Base-by-base conservation (phyloP, 805 yeast species). In the Wickerhamomyces tratensis region DNA sequence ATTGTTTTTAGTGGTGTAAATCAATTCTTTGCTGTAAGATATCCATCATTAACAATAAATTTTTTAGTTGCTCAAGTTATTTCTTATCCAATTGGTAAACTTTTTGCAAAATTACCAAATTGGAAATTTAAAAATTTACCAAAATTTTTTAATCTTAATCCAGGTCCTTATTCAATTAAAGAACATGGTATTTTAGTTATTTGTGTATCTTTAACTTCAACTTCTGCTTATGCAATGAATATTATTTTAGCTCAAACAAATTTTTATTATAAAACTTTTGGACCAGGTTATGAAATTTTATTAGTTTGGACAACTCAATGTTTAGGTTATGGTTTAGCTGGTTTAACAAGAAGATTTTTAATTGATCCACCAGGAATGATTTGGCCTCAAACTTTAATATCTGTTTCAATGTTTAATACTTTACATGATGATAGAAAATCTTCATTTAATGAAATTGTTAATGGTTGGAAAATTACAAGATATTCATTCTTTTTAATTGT, bases 321-420 rank as follows among this genome's bases (percentile, higher is more conserved):
- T 58, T 62, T 80, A 47, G 86, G 86, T 26, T 78, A 78, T 51
- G 82, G 83, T 39, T 64, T 77, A 35, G 84, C 83, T 40, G 86
- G 86, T 14, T 42, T 80, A 40, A 64, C 76, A 33, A 68, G 82
- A 56, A 68, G 74, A 54, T 67, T 77, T 44, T 68, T 79, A 42
- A 79, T 80, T 35, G 72, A 75, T 48, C 80, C 85, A 11, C 71
- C 81, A 12, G 64, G 74, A 35, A 74, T 77, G 49, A 63, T 79
- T 43, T 80, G 86, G 86, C 86, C 86, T 7, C 65, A 74, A 25
- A 70, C 74, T 46, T 64, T 80, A 54, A 81, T 79, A 46, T 69
- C 78, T 4, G 57, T 77, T 33, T 75, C 84, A 25, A 67, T 78
- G 55, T 69, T 75, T 67, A 68, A 72, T 60, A 68, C 76, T 53